phyloP scores from a whole-genome alignment of 2,329 filamentous ascomycete genomes.

The Leptographium radiaticola region DNA sequence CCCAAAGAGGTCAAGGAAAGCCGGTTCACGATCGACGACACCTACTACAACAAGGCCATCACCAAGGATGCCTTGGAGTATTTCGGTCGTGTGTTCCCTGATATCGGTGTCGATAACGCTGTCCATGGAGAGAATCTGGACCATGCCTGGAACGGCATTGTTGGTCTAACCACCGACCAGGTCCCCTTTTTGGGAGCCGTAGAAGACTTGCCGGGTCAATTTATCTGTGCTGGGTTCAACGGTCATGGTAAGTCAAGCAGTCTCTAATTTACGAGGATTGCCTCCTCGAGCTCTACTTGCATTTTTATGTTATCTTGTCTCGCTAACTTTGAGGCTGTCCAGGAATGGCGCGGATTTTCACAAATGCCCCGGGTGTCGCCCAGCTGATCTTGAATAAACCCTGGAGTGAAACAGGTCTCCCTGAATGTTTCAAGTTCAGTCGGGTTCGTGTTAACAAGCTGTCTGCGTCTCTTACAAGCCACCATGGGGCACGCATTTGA shows the following conservation, averaged over 20 bases:
- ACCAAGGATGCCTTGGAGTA: slow-evolving; percentile 22
- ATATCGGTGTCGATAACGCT: slow-evolving; percentile 9
- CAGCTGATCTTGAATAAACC: neutral
- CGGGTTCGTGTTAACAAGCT: neutral
- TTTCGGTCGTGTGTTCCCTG: slow-evolving; percentile 22
- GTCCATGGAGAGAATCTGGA: slow-evolving; percentile 28
- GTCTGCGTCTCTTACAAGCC: neutral
- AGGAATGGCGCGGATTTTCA: slow-evolving; percentile 5
- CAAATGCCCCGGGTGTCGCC: neutral
- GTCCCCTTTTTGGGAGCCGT: slow-evolving; percentile 32
- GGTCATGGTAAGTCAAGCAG: slow-evolving; percentile 27
- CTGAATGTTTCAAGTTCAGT: slow-evolving; percentile 9
- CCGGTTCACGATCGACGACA: slow-evolving; percentile 25
- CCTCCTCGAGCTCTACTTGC: neutral
- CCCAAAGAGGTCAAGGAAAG: slow-evolving; percentile 17
- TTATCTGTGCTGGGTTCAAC: slow-evolving; percentile 35
- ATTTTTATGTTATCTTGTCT: neutral
- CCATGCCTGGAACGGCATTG: slow-evolving; percentile 33
- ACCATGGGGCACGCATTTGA: too few relatives aligned
- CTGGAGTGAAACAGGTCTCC: slow-evolving; percentile 4
- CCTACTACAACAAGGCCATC: slow-evolving; percentile 25
- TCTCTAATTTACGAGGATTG: neutral
- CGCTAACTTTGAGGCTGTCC: neutral
- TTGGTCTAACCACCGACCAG: slow-evolving; percentile 31
- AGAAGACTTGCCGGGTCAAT: slow-evolving; percentile 27